Conservation (phyloP, 2,329 filamentous ascomycete genomes). For the Trichoderma semiorbis region DNA sequence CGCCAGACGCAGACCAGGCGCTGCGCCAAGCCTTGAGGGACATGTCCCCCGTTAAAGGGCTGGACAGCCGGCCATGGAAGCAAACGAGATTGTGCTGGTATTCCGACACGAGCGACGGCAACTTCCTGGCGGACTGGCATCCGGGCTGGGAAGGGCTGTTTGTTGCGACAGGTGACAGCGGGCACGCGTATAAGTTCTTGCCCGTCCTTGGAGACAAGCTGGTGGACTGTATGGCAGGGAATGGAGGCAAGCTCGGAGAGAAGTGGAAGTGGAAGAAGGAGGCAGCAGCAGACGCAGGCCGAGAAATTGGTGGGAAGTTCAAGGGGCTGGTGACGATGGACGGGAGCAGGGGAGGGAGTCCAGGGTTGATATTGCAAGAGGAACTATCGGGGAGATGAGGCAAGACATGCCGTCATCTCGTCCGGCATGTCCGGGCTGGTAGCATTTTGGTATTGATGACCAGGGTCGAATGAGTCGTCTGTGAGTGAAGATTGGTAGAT, state of each 20-base stretch:
- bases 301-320: slow-evolving; percentile 36
- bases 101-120: slow-evolving; percentile 66
- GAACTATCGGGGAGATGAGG: slow-evolving; percentile 32
- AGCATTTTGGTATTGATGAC: not conserved
- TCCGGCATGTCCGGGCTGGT: not conserved
- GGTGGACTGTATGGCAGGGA: slow-evolving; percentile 50
- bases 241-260: slow-evolving; percentile 48
- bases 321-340: slow-evolving; percentile 48
- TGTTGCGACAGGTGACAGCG: slow-evolving; percentile 60
- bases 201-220: slow-evolving; percentile 63
- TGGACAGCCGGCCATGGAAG: slow-evolving; percentile 58
- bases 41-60: slow-evolving; percentile 54
- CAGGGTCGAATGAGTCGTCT: not conserved
- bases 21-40: slow-evolving; percentile 59
- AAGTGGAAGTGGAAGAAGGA: slow-evolving; percentile 65
- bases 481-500: not conserved
- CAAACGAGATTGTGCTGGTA: slow-evolving; percentile 71
- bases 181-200: slow-evolving; percentile 67
- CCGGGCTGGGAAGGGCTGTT: slow-evolving; percentile 58
- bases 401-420: not conserved
- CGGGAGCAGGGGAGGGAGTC: slow-evolving; percentile 48
- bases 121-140: slow-evolving; percentile 70
- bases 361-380: slow-evolving; percentile 45
- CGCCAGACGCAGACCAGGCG: slow-evolving; percentile 57
- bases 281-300: slow-evolving; percentile 34